phyloP scores from a whole-genome alignment of 176 grass and related monocot genomes.

The Poa annua region DNA sequence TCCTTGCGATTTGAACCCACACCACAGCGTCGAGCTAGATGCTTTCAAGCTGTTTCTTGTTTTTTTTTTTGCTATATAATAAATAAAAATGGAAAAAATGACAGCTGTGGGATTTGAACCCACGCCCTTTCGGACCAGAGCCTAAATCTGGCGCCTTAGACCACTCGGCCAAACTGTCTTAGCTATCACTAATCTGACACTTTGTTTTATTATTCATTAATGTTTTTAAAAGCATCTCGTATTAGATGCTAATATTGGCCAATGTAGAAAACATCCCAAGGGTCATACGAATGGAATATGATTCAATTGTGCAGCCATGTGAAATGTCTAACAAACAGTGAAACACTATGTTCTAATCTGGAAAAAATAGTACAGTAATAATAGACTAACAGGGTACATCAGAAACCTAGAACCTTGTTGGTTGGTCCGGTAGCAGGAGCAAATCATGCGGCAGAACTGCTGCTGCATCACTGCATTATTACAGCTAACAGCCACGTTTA shows the following conservation, averaged over 20 bases:
- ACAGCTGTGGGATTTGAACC: conserved; percentile 99
- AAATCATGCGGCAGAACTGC: neutral
- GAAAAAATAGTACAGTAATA: neutral
- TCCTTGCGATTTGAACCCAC: too few relatives aligned
- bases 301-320: neutral
- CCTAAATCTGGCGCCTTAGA: conserved; percentile 99
- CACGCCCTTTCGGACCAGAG: conserved; percentile 99
- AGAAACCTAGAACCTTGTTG: neutral
- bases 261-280: neutral
- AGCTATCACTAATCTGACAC: neutral
- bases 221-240: too few relatives aligned
- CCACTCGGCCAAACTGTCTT: conserved; percentile 96
- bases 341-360: neutral
- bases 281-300: neutral
- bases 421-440: neutral
- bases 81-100: neutral
- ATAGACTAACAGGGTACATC: neutral
- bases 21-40: too few relatives aligned
- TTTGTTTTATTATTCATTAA: too few relatives aligned
- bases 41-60: too few relatives aligned
- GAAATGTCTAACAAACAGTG: neutral
- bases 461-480: neutral
- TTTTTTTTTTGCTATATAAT: too few relatives aligned
- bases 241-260: too few relatives aligned
- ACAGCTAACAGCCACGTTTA: neutral